Base-by-base conservation (phyloP, 2,329 filamentous ascomycete genomes). In the Paecilomyces niveus region DNA sequence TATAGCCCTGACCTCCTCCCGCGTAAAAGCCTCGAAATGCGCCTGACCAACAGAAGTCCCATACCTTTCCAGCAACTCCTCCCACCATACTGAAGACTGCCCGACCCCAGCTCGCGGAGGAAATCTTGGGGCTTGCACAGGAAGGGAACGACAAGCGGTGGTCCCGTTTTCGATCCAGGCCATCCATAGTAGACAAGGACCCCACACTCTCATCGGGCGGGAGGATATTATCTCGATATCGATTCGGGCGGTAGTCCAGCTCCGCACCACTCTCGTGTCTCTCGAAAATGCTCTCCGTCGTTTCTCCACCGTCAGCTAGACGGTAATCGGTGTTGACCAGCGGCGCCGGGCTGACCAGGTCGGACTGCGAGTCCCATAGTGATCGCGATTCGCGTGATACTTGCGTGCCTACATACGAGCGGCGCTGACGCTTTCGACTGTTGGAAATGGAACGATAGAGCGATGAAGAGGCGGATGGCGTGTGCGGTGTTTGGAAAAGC, bases 11-110 rank as follows among this genome's bases (percentile, higher is more conserved):
- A 8, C 92, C 93, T 2, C 89, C 90, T 7, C 92, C 93, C 11
- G 92, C 91, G 61, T 92, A 87, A 72, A 97, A 97, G 0, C 92
- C 92, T 57, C 83, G 83, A 68, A 97, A 95, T 0, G 89, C 84
- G 24, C 70, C 78, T 3, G 78, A 72, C 71, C 80, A 89, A 77
- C 92, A 96, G 67, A 96, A 94, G 64, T 92, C 84, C 83, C 90
- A 92, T 0, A 96, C 85, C 67, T 88, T 93, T 18, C 90, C 76
- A 2, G 79, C 76, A 4, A 74, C 70, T 2, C 39, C 39, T 45
- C 39, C 39, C 15, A 45, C 39, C 39, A 45, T n/a, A 32, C 72
- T 74, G 53, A 78, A 72, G 6, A 79, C 73, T 1, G 76, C 67
- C 33, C 68, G 73, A 29, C 75, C 71, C 74, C 76, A 77, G 39